A percentile compares a stretch with the other conserved stretches of the same genome.
These are phyloP conservation scores for Tulasnella sp. DNA, from an alignment of 768 basidiomycete genomes.

Conservation along the genomic window DNA sequence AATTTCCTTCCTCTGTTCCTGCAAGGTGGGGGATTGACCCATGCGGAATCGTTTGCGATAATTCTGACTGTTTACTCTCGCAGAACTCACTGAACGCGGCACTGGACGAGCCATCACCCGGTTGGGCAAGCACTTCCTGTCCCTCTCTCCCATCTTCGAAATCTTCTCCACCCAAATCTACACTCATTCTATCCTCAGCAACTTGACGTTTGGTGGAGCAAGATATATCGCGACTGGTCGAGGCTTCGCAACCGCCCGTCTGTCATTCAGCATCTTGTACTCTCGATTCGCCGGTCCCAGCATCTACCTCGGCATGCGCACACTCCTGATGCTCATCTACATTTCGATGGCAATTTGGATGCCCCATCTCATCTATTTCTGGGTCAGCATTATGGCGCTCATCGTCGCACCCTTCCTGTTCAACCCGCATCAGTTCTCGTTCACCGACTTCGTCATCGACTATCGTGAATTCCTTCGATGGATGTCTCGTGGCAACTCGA, in stretches of 20 bases:
- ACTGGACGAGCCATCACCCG: constrained; percentile 89
- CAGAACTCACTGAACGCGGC: constrained; percentile 94
- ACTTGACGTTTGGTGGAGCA: constrained; percentile 95
- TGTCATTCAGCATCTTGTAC: constrained; percentile 53
- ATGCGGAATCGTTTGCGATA: background rate
- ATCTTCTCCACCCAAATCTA: constrained; percentile 99
- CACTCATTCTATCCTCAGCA: constrained; percentile 95
- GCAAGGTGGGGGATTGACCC: constrained; percentile 64
- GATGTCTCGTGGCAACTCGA: constrained; percentile 55
- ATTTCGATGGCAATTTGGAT: constrained; percentile 50
- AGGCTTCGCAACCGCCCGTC: constrained; percentile 54
- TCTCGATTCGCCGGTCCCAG: constrained; percentile 55
- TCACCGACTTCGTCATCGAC: constrained; percentile 96
- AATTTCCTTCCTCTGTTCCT: constrained; percentile 92
- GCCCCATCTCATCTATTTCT: constrained; percentile 66
- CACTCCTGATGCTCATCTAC: constrained; percentile 50
- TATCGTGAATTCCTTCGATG: constrained; percentile 87
- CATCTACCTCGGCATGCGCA: constrained; percentile 53
- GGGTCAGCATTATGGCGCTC: constrained; percentile 89
- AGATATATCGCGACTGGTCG: constrained; percentile 95
- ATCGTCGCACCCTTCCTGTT: constrained; percentile 97
- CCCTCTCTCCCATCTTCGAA: constrained; percentile 93
- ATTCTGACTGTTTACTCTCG: constrained; percentile 39
- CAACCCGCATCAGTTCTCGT: constrained; percentile 99
- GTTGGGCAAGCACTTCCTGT: constrained; percentile 90